Evolutionary conservation across 2,329 filamentous ascomycete genomes (phyloP).

Genomic region (Juglanconis sp.): DNA sequence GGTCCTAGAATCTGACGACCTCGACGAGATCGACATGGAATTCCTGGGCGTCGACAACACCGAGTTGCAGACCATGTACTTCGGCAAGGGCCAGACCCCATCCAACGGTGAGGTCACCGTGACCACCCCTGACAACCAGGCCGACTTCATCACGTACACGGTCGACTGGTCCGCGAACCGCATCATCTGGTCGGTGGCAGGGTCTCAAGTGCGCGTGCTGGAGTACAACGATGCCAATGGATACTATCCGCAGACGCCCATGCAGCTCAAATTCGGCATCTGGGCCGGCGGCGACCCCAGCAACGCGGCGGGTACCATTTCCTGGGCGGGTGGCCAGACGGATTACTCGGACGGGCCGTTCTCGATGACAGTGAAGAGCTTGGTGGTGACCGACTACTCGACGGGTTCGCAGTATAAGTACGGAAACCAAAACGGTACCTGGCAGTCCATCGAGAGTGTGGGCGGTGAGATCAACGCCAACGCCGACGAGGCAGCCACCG

Average conservation of each 20-base stretch:
- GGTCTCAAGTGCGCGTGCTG: constrained; percentile 72
- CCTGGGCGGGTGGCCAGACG: constrained; percentile 83
- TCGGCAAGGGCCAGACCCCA: constrained; percentile 85
- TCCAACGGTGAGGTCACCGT: constrained; percentile 88
- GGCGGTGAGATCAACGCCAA: constrained; percentile 74
- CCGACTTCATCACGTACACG: constrained; percentile 77
- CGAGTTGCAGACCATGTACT: constrained; percentile 95
- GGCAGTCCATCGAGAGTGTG: constrained; percentile 78
- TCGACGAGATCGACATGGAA: constrained; percentile 97
- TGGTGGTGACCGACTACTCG: constrained; percentile 85
- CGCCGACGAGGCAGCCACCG: constrained; percentile 51
- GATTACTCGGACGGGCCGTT: constrained; percentile 83
- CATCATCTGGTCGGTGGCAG: constrained; percentile 84
- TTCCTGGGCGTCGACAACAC: constrained; percentile 77
- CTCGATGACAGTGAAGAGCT: constrained; percentile 75
- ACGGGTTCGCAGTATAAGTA: constrained; percentile 85
- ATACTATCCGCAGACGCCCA: constrained; percentile 93
- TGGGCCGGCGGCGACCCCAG: constrained; percentile 88
- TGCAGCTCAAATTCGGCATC: constrained; percentile 87
- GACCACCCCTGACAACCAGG: constrained; percentile 65
- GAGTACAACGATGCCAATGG: constrained; percentile 65
- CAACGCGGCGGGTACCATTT: constrained; percentile 78
- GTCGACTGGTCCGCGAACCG: constrained; percentile 87
- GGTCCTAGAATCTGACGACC: constrained; percentile 83
- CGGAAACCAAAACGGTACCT: constrained; percentile 71